phyloP scores from a whole-genome alignment of 148 eudicot species.

The Mesembryanthemum crystallinum region DNA sequence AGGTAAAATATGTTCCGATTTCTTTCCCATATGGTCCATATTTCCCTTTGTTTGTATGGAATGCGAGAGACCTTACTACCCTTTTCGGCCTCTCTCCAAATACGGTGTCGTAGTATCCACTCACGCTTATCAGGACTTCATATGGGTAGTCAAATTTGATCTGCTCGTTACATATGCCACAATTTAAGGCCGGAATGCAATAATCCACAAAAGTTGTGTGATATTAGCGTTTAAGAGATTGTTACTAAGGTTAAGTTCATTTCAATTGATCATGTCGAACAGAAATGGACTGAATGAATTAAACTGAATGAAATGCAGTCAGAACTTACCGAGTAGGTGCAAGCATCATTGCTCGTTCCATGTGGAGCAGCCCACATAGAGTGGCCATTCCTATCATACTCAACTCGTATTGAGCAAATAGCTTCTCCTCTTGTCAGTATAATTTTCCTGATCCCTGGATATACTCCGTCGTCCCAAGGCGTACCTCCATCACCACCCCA shows the following conservation, averaged over 20 bases:
- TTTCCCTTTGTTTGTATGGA: conserved; percentile 34
- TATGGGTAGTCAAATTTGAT: conserved; percentile 34
- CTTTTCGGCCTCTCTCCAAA: conserved; percentile 29
- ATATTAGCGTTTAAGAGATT: not conserved
- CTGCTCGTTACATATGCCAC: conserved; percentile 16
- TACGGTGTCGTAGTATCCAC: conserved; percentile 29
- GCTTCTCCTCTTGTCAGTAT: conserved; percentile 46
- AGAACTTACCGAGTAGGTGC: conserved; percentile 31
- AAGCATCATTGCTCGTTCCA: conserved; percentile 35
- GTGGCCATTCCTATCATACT: conserved; percentile 67
- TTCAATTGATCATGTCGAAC: not conserved
- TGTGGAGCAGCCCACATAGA: conserved; percentile 63
- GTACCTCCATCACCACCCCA: conserved; percentile 82
- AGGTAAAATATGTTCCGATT: conserved; percentile 29
- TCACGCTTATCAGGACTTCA: conserved; percentile 30
- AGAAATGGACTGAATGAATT: not conserved
- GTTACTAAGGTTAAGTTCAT: too few species aligned
- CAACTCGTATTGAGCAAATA: conserved; percentile 60
- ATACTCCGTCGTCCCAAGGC: conserved; percentile 77
- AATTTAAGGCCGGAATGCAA: not conserved
- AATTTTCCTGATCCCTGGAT: conserved; percentile 57
- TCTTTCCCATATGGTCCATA: conserved; percentile 45
- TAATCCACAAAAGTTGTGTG: not conserved
- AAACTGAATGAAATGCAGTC: too few species aligned
- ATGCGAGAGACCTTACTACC: conserved; percentile 35